These are phyloP conservation scores for Neurospora terricola DNA, from an alignment of 495 filamentous ascomycete species.

Conservation along the genomic window DNA sequence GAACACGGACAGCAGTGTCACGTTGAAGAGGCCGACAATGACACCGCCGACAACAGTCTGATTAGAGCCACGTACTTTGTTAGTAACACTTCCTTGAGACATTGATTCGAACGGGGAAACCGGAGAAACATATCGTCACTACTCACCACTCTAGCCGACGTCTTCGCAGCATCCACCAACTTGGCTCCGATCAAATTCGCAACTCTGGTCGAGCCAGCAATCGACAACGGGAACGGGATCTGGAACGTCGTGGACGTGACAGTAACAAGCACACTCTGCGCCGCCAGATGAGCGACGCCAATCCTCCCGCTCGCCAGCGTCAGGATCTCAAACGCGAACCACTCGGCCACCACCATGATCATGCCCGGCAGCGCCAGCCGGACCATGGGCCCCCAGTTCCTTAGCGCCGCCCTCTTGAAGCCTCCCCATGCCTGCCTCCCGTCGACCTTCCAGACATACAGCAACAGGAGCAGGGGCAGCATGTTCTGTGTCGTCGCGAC, in stretches of 20 bases:
- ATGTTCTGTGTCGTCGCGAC: constrained; percentile 77
- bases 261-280: constrained; percentile 49
- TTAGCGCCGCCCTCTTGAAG: constrained; percentile 57
- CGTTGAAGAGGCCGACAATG: constrained; percentile 67
- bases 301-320: constrained; percentile 64
- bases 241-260: constrained; percentile 48
- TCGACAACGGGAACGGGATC: constrained; percentile 51
- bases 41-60: constrained; percentile 50
- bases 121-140: background rate
- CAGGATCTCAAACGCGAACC: constrained; percentile 72
- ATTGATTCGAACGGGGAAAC: background rate
- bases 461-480: constrained; percentile 61
- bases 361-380: constrained; percentile 74
- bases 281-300: constrained; percentile 55
- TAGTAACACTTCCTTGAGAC: background rate
- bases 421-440: constrained; percentile 86
- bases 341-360: constrained; percentile 89
- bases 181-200: constrained; percentile 61
- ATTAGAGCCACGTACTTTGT: background rate
- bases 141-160: constrained; percentile 56
- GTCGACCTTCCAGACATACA: constrained; percentile 65
- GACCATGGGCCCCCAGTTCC: constrained; percentile 83
- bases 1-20: constrained; percentile 51
- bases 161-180: constrained; percentile 59
- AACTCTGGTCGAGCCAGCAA: constrained; percentile 53